A percentile compares a stretch with the other conserved stretches of the same genome.
Conservation (phyloP, 2,329 filamentous ascomycete genomes). For the Epichloe typhina region DNA sequence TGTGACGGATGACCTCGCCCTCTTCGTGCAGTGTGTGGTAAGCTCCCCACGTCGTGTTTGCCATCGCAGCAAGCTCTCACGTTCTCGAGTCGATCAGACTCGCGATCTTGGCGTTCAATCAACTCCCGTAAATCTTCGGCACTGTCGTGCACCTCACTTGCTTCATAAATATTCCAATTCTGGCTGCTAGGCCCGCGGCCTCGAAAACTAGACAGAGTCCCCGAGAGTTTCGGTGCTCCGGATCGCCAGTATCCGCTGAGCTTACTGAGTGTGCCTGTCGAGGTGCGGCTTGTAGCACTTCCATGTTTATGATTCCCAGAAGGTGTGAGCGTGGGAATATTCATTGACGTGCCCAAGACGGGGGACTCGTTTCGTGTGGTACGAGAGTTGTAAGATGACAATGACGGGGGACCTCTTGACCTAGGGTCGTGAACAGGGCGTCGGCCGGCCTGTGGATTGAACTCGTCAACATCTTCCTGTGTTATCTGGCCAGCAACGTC, state of each 20-base stretch:
- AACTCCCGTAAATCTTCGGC: conserved; percentile 72
- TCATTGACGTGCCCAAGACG: conserved; percentile 33
- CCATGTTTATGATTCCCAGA: conserved; percentile 27
- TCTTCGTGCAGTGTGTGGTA: conserved; percentile 35
- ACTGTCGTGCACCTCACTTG: conserved; percentile 56
- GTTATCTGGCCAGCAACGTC: conserved; percentile 45
- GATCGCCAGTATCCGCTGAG: conserved; percentile 48
- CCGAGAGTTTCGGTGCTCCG: conserved; percentile 27
- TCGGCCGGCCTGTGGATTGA: conserved; percentile 53
- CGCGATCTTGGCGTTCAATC: conserved; percentile 65
- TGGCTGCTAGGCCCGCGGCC: conserved; percentile 35
- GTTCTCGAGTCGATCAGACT: conserved; percentile 76
- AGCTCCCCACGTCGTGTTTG: conserved; percentile 63
- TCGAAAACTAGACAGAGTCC: conserved; percentile 40
- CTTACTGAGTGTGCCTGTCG: conserved; percentile 38
- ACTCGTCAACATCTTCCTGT: conserved; percentile 58
- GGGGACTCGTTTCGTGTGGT: conserved; percentile 55
- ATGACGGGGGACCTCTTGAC: conserved; percentile 47
- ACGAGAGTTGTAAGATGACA: conserved; percentile 71
- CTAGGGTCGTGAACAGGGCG: conserved; percentile 24
- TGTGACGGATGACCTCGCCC: conserved; percentile 27
- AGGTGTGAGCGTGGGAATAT: conserved; percentile 43
- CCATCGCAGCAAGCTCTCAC: conserved; percentile 96
- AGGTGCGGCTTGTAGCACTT: conserved; percentile 15
- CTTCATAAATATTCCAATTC: conserved; percentile 41